Percentiles rank a stretch among this genome's conserved stretches.
These are phyloP conservation scores for Auricularia sp. DNA, from an alignment of 768 basidiomycete genomes.

Conservation along the genomic window DNA sequence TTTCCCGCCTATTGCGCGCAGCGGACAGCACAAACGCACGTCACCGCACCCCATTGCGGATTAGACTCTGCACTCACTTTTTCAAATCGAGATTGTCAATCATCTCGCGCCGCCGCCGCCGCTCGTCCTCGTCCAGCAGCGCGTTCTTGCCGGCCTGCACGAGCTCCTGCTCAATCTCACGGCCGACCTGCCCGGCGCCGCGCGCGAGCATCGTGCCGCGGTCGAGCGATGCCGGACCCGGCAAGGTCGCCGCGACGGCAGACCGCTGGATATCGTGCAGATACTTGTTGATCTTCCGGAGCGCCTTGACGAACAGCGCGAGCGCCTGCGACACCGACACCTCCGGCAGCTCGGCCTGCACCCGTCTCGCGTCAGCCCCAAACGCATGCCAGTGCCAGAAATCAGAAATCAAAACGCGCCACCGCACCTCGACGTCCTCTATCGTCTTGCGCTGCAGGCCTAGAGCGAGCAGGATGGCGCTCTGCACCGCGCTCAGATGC, in stretches of 20 bases:
- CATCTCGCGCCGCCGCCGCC: slow-evolving; percentile 76
- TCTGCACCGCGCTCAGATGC: slow-evolving; percentile 77
- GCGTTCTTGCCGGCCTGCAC: slow-evolving; percentile 68
- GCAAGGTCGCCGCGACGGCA: slow-evolving; percentile 57
- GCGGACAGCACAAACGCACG: slow-evolving; percentile 6
- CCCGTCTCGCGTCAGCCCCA: background rate
- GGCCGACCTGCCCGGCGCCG: slow-evolving; percentile 28
- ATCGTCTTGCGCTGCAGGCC: slow-evolving; percentile 84
- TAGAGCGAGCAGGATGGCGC: slow-evolving; percentile 79
- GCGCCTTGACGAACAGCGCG: slow-evolving; percentile 83
- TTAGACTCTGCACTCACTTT: slow-evolving; percentile 48
- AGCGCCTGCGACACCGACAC: slow-evolving; percentile 80
- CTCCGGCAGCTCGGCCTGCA: slow-evolving; percentile 57
- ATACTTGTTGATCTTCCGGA: slow-evolving; percentile 72
- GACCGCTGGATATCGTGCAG: slow-evolving; percentile 72
- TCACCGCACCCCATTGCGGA: background rate
- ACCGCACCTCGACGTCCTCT: slow-evolving; percentile 76
- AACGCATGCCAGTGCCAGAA: background rate
- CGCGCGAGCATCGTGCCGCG: slow-evolving; percentile 19
- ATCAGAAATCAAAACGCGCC: background rate
- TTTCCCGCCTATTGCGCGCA: background rate
- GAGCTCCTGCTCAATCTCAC: slow-evolving; percentile 54
- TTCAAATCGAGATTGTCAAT: slow-evolving; percentile 79
- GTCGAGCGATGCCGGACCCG: slow-evolving; percentile 24
- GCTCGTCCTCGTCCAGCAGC: slow-evolving; percentile 29